These are phyloP conservation scores for Dryas integrifolia DNA, from an alignment of 331 rosid genomes.

Conservation along the genomic window DNA sequence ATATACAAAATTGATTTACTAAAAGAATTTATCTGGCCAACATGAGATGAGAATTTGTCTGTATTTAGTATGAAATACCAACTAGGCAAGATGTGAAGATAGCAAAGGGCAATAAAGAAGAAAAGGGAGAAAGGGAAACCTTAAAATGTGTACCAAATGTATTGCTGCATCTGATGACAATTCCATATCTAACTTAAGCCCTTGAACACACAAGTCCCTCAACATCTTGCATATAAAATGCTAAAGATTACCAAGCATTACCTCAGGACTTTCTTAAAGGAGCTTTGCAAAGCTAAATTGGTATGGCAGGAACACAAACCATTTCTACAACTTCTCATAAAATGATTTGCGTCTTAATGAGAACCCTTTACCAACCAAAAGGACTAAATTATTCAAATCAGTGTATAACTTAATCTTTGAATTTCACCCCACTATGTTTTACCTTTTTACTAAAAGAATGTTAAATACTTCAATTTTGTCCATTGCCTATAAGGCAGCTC, in stretches of 20 bases:
- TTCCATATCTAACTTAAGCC: background rate
- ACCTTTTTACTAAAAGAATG: background rate
- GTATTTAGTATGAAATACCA: background rate
- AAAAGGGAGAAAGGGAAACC: too few relatives aligned
- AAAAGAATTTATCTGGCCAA: background rate
- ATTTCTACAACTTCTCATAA: background rate
- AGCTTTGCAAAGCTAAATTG: background rate
- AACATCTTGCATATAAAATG: background rate
- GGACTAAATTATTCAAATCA: background rate
- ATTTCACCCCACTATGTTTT: background rate
- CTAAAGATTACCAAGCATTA: background rate
- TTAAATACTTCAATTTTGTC: too few relatives aligned
- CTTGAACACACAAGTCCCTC: background rate
- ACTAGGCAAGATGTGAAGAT: background rate
- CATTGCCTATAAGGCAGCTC: too few relatives aligned
- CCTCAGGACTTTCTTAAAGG: background rate
- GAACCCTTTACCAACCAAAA: background rate
- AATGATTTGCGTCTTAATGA: background rate
- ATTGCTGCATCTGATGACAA: background rate
- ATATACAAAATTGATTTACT: conserved; percentile 9
- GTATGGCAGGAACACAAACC: background rate
- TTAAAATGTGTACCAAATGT: background rate
- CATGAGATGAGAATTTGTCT: background rate
- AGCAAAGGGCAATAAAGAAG: background rate
- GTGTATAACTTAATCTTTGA: background rate